Percentiles rank a stretch among this genome's conserved stretches.
Conservation (phyloP, 306 rosid species). For the Sicyos edulis region DNA sequence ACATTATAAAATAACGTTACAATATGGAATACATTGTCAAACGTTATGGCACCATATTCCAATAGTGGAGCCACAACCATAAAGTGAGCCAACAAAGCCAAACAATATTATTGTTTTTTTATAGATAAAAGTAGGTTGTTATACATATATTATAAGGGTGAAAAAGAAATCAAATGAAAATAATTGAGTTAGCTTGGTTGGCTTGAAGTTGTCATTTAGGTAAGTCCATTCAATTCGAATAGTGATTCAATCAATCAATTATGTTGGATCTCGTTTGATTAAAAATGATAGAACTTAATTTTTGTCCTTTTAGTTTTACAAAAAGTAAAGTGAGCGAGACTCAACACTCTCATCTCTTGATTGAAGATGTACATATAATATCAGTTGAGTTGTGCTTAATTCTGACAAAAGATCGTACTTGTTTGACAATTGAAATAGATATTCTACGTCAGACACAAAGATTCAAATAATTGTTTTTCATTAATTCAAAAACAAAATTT, state of each 20-base stretch:
- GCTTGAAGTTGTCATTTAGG: not conserved
- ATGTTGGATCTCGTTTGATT: not conserved
- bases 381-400: too few species aligned
- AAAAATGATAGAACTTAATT: not conserved
- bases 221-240: not conserved
- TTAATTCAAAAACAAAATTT: too few species aligned
- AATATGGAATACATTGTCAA: not conserved
- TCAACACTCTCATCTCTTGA: too few species aligned
- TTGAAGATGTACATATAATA: too few species aligned
- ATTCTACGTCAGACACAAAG: too few species aligned
- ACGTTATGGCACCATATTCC: constrained; percentile 17
- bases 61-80: not conserved
- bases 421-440: too few species aligned
- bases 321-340: too few species aligned
- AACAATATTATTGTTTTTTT: not conserved
- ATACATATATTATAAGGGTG: not conserved
- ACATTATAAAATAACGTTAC: not conserved
- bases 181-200: not conserved
- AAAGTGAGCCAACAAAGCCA: constrained; percentile 4
- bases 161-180: too few species aligned
- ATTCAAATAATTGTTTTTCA: too few species aligned
- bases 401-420: too few species aligned
- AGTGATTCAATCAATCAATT: not conserved
- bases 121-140: not conserved
- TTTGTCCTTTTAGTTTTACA: too few species aligned